phyloP scores from a whole-genome alignment of 192 early-diverging fungal species.

The Radiomyces spectabilis region DNA sequence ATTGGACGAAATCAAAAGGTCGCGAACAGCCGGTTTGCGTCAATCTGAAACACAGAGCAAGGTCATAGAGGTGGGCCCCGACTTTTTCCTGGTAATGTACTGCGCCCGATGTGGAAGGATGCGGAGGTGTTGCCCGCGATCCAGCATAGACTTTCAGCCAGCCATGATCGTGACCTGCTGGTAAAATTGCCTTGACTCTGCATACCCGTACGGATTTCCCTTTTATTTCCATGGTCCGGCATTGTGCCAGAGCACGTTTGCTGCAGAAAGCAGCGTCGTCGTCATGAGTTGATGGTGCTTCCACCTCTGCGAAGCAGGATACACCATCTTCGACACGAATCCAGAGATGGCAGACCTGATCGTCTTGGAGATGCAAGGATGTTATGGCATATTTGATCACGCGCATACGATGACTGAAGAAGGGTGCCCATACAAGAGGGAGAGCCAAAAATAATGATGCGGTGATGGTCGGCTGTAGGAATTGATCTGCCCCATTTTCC shows the following conservation, averaged over 20 bases:
- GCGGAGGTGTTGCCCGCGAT: neutral
- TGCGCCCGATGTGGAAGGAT: too few species aligned
- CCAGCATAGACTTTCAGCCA: constrained; percentile 40
- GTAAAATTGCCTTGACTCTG: constrained; percentile 45
- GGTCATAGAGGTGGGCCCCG: constrained; percentile 26
- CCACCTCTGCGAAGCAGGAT: constrained; percentile 7
- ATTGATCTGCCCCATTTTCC: constrained; percentile 13
- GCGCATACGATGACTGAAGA: constrained; percentile 30
- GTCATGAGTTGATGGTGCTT: neutral
- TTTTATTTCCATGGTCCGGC: neutral
- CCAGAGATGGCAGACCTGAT: constrained; percentile 15
- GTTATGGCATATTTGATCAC: constrained; percentile 23
- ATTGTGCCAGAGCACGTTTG: constrained; percentile 26
- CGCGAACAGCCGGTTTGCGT: constrained; percentile 19
- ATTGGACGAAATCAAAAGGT: constrained; percentile 35
- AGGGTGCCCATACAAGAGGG: constrained; percentile 38
- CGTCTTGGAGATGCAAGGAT: constrained; percentile 21
- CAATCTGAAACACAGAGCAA: constrained; percentile 29
- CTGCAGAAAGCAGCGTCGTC: neutral
- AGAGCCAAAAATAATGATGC: constrained; percentile 27
- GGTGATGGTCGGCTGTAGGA: constrained; percentile 28
- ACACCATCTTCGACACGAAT: neutral
- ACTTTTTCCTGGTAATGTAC: too few species aligned
- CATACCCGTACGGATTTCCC: constrained; percentile 20
- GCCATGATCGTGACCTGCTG: constrained; percentile 24